A percentile compares a stretch with the other conserved stretches of the same genome.
Conservation (phyloP, 2,329 filamentous ascomycete species). For the Pezicula carpinea region DNA sequence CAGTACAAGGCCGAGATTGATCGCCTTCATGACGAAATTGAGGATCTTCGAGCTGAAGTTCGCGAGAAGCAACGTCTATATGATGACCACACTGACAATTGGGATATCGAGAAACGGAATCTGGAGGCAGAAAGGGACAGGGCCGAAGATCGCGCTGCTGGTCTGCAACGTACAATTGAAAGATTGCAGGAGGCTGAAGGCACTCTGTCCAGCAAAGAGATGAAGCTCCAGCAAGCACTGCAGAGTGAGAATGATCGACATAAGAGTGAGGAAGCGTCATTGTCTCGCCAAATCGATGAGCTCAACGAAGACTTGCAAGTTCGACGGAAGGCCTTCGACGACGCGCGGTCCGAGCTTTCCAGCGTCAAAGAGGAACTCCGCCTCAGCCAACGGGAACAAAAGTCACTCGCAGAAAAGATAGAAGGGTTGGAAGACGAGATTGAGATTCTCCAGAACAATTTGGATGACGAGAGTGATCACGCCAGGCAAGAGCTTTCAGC, state of each 20-base stretch:
- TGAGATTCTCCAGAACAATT: constrained; percentile 60
- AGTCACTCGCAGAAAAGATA: constrained; percentile 58
- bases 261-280: constrained; percentile 62
- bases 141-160: constrained; percentile 62
- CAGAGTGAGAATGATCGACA: constrained; percentile 70
- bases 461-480: constrained; percentile 56
- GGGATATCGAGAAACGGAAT: constrained; percentile 62
- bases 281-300: constrained; percentile 70
- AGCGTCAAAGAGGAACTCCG: constrained; percentile 64
- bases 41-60: constrained; percentile 54
- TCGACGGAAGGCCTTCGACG: constrained; percentile 60
- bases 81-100: constrained; percentile 67
- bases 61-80: constrained; percentile 65
- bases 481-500: constrained; percentile 43
- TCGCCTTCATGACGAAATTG: constrained; percentile 44
- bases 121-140: constrained; percentile 62
- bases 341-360: constrained; percentile 61
- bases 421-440: constrained; percentile 70
- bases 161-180: constrained; percentile 67
- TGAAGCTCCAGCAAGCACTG: constrained; percentile 61
- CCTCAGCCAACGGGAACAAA: constrained; percentile 59
- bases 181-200: constrained; percentile 65
- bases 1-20: constrained; percentile 52
- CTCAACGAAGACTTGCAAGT: constrained; percentile 67
- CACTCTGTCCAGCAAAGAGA: constrained; percentile 62